Percentiles rank a stretch among this genome's conserved stretches.
Evolutionary conservation across 2,329 filamentous ascomycete genomes (phyloP).

Genomic region (Phyllosticta citribraziliensis): DNA sequence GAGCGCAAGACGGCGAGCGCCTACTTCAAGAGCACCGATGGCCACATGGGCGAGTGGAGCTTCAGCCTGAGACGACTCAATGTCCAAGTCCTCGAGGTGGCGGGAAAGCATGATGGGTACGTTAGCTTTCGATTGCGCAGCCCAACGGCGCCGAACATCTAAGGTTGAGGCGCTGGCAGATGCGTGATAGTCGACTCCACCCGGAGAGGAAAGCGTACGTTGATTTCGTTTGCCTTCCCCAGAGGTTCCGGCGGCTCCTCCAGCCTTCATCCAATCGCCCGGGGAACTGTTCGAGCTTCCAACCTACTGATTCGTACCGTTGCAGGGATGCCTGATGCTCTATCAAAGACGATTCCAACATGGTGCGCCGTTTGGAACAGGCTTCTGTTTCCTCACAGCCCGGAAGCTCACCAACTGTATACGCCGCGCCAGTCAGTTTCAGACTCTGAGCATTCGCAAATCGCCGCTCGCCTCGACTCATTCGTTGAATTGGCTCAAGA

Average conservation of each 20-base stretch:
- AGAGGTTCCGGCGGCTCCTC: neutral
- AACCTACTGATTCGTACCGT: constrained; percentile 2
- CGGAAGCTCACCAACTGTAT: constrained; percentile 46
- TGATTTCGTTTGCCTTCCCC: neutral
- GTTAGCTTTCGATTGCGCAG: constrained; percentile 15
- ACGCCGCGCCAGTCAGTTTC: constrained; percentile 66
- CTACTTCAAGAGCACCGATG: constrained; percentile 98
- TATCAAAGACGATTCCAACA: constrained; percentile 87
- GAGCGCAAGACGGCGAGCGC: constrained; percentile 58
- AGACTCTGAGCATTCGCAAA: constrained; percentile 69
- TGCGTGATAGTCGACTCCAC: constrained; percentile 90
- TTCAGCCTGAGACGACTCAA: constrained; percentile 83
- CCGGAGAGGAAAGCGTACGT: constrained; percentile 70
- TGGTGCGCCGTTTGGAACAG: constrained; percentile 86
- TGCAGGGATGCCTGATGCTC: constrained; percentile 78
- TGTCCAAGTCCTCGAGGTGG: constrained; percentile 62
- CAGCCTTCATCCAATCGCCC: neutral
- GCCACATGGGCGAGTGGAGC: constrained; percentile 81
- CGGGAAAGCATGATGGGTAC: constrained; percentile 58
- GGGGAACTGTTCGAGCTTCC: neutral
- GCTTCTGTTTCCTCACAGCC: constrained; percentile 56
- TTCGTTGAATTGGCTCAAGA: constrained; percentile 45
- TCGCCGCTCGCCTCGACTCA: constrained; percentile 50
- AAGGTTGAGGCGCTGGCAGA: constrained; percentile 26
- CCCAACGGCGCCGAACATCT: neutral